A percentile compares a stretch with the other conserved stretches of the same genome.
phyloP scores from a whole-genome alignment of 2,329 filamentous ascomycete species.

The Penicillium corylophilum region DNA sequence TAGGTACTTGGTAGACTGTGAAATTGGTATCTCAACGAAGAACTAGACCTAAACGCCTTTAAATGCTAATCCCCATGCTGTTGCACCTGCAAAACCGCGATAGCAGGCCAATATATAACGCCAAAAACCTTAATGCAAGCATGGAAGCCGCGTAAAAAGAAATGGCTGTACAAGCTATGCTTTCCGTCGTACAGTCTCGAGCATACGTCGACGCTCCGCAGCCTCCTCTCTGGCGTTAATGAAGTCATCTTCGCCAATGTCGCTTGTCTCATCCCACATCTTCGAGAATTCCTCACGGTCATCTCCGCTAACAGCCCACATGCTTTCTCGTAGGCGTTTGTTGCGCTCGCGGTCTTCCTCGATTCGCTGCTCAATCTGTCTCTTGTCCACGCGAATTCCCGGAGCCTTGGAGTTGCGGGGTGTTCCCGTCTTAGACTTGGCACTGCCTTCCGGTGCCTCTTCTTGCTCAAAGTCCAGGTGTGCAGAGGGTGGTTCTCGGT shows the following conservation, averaged over 20 bases:
- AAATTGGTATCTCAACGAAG: not conserved
- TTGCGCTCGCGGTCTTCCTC: constrained; percentile 96
- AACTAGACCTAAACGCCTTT: not conserved
- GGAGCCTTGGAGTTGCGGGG: constrained; percentile 32
- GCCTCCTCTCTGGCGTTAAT: constrained; percentile 73
- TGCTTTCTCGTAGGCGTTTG: constrained; percentile 85
- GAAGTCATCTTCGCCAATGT: constrained; percentile 84
- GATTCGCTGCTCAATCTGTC: constrained; percentile 90
- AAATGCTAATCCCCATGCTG: not conserved
- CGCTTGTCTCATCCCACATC: constrained; percentile 84
- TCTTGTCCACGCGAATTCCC: constrained; percentile 67
- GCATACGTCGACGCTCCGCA: constrained; percentile 51
- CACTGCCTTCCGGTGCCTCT: constrained; percentile 28
- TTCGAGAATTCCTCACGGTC: constrained; percentile 71
- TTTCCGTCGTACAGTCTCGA: constrained; percentile 14
- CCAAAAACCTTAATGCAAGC: not conserved
- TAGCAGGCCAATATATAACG: not conserved
- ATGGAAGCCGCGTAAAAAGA: not conserved
- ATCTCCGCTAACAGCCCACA: constrained; percentile 78
- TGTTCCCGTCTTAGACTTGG: constrained; percentile 28
- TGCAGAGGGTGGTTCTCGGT: constrained; percentile 66
- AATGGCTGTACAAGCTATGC: not conserved
- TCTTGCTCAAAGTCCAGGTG: constrained; percentile 51
- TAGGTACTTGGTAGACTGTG: not conserved
- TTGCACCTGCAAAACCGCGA: not conserved